Percentiles rank a stretch among this genome's conserved stretches.
Conservation (phyloP, 352 stramenopile genomes). For the Globisporangium ultimum region DNA sequence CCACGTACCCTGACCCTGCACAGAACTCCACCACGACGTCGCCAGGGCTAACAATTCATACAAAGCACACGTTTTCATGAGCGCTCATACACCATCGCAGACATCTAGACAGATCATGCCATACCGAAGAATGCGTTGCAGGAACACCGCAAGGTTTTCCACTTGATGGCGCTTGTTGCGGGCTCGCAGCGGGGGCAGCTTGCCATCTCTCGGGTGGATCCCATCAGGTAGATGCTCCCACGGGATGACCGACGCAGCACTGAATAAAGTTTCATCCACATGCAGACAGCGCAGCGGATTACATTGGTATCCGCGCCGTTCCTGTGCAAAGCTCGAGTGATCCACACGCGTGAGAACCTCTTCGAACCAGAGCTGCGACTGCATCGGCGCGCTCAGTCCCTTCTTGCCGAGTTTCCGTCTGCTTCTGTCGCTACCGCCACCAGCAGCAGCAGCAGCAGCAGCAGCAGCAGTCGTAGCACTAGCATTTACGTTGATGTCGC, state of each 20-base stretch:
- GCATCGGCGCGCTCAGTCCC: conserved; percentile 32
- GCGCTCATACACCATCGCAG: neutral
- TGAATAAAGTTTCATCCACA: neutral
- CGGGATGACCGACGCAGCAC: conserved; percentile 33
- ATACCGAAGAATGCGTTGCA: conserved; percentile 58
- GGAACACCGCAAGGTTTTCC: conserved; percentile 73
- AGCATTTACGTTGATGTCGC: neutral
- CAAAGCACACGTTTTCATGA: neutral
- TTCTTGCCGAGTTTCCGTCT: conserved; percentile 48
- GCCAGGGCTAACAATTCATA: conserved; percentile 33
- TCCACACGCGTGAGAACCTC: conserved; percentile 63
- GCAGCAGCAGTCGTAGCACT: neutral
- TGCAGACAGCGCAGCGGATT: conserved; percentile 61
- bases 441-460: no score
- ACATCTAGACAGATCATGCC: neutral
- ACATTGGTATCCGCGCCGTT: conserved; percentile 40
- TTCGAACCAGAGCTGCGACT: conserved; percentile 72
- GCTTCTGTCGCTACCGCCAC: conserved; percentile 30
- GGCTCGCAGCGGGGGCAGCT: conserved; percentile 44
- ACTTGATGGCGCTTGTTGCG: conserved; percentile 76
- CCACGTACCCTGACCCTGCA: conserved; percentile 71
- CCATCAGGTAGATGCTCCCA: conserved; percentile 56
- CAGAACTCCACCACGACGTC: conserved; percentile 85
- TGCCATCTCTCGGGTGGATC: conserved; percentile 69
- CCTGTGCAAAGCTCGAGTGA: conserved; percentile 27